phyloP scores from a whole-genome alignment of 208 protist species.

The Wallacemonas collosoma region DNA sequence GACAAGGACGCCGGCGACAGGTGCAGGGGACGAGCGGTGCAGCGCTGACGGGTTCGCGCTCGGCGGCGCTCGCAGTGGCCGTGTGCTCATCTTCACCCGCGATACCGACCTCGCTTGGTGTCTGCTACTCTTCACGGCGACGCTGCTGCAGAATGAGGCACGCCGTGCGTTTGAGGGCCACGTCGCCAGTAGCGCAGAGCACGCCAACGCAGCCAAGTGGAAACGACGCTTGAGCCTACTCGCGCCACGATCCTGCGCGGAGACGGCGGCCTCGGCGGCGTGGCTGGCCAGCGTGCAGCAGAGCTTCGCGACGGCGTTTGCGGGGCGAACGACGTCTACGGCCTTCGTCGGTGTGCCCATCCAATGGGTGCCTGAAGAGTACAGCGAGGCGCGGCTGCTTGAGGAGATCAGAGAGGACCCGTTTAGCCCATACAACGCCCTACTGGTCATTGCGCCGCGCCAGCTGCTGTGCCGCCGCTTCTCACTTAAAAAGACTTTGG shows the following conservation, averaged over 20 bases:
- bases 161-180: constrained; percentile 8
- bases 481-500: constrained; percentile 58
- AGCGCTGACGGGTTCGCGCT: constrained; percentile 31
- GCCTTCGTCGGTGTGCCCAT: constrained; percentile 56
- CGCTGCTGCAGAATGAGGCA: background rate
- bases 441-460: constrained; percentile 68
- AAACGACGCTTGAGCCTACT: background rate
- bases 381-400: constrained; percentile 28
- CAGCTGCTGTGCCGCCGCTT: constrained; percentile 56
- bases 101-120: constrained; percentile 47
- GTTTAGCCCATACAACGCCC: constrained; percentile 62
- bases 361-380: constrained; percentile 77
- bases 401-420: constrained; percentile 31
- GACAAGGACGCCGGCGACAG: too few species aligned
- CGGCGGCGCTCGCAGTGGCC: constrained; percentile 31
- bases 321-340: constrained; percentile 43
- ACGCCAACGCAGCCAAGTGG: background rate
- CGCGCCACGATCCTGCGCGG: background rate
- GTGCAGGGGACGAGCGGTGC: background rate
- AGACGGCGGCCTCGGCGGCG: background rate
- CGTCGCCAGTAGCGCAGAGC: background rate
- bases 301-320: constrained; percentile 51
- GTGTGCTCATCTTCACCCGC: constrained; percentile 67
- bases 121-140: constrained; percentile 51
- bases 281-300: constrained; percentile 22